Conservation (phyloP, 371 early-diverging fungal species). For the Apophysomyces trapeziformis region DNA sequence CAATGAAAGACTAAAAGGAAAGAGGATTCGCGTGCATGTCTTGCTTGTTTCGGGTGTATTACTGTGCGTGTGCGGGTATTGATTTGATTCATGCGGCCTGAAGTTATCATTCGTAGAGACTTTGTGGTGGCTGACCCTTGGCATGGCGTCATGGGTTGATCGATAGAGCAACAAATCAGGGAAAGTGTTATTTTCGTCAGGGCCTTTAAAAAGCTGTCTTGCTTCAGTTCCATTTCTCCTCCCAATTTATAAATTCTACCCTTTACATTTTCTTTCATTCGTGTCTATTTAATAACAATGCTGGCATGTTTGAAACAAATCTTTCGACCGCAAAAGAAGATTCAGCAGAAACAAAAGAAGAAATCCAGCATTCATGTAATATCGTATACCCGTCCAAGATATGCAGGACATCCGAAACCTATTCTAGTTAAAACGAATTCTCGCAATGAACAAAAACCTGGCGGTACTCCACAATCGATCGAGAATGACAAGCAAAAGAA, state of each 20-base stretch:
- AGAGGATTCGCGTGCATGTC: neutral
- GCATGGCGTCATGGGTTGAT: constrained; percentile 11
- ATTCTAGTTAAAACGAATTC: neutral
- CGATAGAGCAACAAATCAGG: constrained; percentile 1
- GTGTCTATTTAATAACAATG: neutral
- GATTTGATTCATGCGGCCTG: constrained; percentile 2
- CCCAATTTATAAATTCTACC: neutral
- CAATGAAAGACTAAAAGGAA: constrained; percentile 5
- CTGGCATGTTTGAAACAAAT: neutral
- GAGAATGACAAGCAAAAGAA: neutral
- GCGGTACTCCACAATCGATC: neutral
- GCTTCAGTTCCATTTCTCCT: neutral
- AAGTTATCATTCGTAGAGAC: constrained; percentile 4
- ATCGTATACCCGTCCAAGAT: neutral
- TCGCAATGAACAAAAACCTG: neutral
- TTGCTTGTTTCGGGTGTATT: too few relatives aligned
- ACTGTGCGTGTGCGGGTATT: neutral
- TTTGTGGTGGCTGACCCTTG: neutral
- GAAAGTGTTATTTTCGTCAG: neutral
- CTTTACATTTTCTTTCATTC: neutral
- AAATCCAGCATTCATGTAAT: constrained; percentile 1
- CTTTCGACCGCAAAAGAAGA: neutral
- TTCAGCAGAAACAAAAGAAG: neutral
- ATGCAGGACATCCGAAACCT: neutral
- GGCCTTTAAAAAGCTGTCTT: neutral